Base-by-base conservation (phyloP, 768 basidiomycete species). In the Mycena pura region DNA sequence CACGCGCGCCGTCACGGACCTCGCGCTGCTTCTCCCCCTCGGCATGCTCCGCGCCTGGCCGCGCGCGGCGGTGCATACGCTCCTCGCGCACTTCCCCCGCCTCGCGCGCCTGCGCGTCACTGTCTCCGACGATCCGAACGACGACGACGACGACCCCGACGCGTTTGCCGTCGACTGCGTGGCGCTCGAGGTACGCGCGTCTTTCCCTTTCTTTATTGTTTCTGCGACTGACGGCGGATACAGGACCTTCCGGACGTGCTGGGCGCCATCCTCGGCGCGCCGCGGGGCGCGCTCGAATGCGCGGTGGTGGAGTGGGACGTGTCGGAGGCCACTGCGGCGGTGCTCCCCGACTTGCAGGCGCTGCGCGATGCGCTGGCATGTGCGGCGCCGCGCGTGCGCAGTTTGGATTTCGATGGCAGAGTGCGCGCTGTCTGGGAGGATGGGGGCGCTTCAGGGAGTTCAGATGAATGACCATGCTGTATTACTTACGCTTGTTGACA, bases 291-390 rank as follows among this genome's bases (percentile, higher is more conserved):
- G 13, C 53, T 54, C 24, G 19, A 13, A 28, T 31, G n/a, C 7
- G 53, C 53, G 11, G 53, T 36, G 24, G 10, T 54, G 10, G 53
- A 44, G 31, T 54, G 53, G 53, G 53, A 54, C 24, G 6, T 54
- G 22, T n/a, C 14, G 14, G 31, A 2, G 15, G 40, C 34, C 3
- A 45, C 40, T 2, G 11, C 27, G 21, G 2, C 21, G 8, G 17
- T 44, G 24, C 29, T 54, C 3, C 53, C 43, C 3, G 24, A 24
- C 21, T 29, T 54, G 3, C 11, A n/a, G 17, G 53, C 43, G 13
- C 19, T 53, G 40, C 40, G n/a, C 27, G 39, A 29, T 6, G 5
- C n/a, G 4, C 27, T 25, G 9, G 27, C 51, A 15, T 21, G 32
- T 11, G 5, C n/a, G 4, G 39, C 28, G 9, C 39, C 51, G 21